Evolutionary conservation across 2,329 filamentous ascomycete genomes (phyloP), one percentile per base, ranked within the genome.

Genomic region (Aspergillus quadrilineatus): DNA sequence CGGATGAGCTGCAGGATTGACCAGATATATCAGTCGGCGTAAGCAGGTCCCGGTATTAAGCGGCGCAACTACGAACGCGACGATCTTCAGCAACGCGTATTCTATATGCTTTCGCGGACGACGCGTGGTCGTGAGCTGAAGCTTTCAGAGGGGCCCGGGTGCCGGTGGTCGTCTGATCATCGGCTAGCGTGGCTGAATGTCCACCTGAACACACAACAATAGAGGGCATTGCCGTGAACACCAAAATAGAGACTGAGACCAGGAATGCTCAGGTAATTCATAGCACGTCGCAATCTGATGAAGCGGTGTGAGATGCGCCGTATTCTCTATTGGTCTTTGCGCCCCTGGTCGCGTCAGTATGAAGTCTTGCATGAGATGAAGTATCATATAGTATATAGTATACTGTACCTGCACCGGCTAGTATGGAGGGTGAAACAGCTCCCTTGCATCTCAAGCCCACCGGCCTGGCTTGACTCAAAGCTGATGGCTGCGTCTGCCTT

Each of bases 401-500:
- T 22, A 22, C 22, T 22, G 22, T 22, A 22, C 22, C 22, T 22
- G 22, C 22, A 22, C 22, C 22, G 6, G n/a, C 39, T 8, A 15
- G 14, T 22, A 42, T 17, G n/a, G 17, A 42, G 39, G 39, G 39
- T 22, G 39, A 47, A n/a, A 26, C n/a, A 34, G 44, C 6, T 30
- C 44, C 44, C 29, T 17, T 46, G 44, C 29, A 34, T 7, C 6
- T 41, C 14, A 10, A 50, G 22, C 36, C 48, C n/a, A 22, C 28
- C 6, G 36, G 6, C 32, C 28, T 26, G 32, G 37, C 32, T 49
- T 37, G 32, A 49, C 34, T 39, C 32, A 48, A 26, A 28, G 15
- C 22, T 41, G 22, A 26, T 6, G 32, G 26, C 14, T 47, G 42
- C 8, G 22, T 41, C 43, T 56, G 53, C 53, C 48, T 56, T 52